Evolutionary conservation across 768 basidiomycete genomes (phyloP).

Genomic region (Phallus indusiatus): DNA sequence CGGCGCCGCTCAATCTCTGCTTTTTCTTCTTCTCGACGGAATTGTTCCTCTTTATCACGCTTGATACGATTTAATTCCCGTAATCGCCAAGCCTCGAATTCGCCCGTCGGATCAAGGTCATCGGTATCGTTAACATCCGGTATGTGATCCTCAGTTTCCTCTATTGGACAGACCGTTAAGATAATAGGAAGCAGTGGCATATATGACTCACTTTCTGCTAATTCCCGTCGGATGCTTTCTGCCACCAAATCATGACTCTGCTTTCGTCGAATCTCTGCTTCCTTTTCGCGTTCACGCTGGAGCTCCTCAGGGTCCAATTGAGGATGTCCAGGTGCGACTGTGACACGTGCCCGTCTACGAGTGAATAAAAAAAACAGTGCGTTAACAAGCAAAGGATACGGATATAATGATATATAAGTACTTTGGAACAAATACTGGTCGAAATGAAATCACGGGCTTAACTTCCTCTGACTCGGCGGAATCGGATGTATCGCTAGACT

Average conservation of each 20-base stretch:
- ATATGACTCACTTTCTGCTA: slow-evolving; percentile 71
- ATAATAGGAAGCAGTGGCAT: neutral
- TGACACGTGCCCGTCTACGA: slow-evolving; percentile 61
- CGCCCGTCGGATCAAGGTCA: slow-evolving; percentile 75
- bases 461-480: slow-evolving; percentile 62
- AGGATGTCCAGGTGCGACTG: slow-evolving; percentile 59
- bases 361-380: slow-evolving; percentile 7
- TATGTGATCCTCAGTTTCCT: slow-evolving; percentile 76
- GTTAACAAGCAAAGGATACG: neutral
- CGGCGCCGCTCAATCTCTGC: slow-evolving; percentile 88
- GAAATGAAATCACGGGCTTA: slow-evolving; percentile 64
- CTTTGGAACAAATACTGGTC: slow-evolving; percentile 96
- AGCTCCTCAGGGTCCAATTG: slow-evolving; percentile 72
- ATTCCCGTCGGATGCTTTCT: slow-evolving; percentile 84
- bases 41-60: slow-evolving; percentile 83
- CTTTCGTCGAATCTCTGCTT: slow-evolving; percentile 74
- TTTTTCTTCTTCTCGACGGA: slow-evolving; percentile 72
- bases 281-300: slow-evolving; percentile 54
- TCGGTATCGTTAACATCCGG: slow-evolving; percentile 95
- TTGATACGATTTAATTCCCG: slow-evolving; percentile 91
- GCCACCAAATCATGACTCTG: slow-evolving; percentile 91
- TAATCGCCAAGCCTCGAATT: slow-evolving; percentile 95
- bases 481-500: slow-evolving; percentile 84
- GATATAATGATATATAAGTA: slow-evolving; percentile 27
- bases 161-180: slow-evolving; percentile 29